phyloP scores from a whole-genome alignment of 2,329 filamentous ascomycete genomes.

The Diaporthe sp. region DNA sequence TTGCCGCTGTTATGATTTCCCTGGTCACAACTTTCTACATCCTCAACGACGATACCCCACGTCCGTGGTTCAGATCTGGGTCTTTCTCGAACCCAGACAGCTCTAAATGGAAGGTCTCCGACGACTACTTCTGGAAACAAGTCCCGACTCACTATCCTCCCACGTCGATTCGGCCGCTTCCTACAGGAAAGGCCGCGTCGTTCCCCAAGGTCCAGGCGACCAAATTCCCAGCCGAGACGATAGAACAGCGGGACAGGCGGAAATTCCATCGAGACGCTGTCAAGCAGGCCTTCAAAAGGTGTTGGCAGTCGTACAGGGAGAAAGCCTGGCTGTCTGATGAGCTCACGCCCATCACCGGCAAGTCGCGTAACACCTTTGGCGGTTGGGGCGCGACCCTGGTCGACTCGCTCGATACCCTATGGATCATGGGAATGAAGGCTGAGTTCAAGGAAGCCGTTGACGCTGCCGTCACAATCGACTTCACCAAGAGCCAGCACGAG shows the following conservation, averaged over 20 bases:
- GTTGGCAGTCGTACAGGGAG: slow-evolving; percentile 37
- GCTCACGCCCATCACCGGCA: slow-evolving; percentile 31
- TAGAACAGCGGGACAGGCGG: neutral
- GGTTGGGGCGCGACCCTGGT: slow-evolving; percentile 42
- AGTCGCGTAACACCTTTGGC: slow-evolving; percentile 36
- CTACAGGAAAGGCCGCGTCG: neutral
- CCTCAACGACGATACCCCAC: neutral
- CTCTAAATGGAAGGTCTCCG: slow-evolving; percentile 27
- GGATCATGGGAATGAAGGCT: slow-evolving; percentile 40
- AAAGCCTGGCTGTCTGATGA: slow-evolving; percentile 38
- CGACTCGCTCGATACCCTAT: slow-evolving; percentile 41
- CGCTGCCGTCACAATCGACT: slow-evolving; percentile 35
- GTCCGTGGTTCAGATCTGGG: neutral
- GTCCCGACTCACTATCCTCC: slow-evolving; percentile 34
- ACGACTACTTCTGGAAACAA: slow-evolving; percentile 40
- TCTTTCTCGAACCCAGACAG: slow-evolving; percentile 1
- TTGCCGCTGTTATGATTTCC: neutral
- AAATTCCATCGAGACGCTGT: slow-evolving; percentile 36
- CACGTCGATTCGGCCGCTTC: slow-evolving; percentile 26
- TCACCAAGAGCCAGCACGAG: slow-evolving; percentile 32
- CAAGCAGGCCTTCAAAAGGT: slow-evolving; percentile 34
- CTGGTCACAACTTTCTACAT: slow-evolving; percentile 15
- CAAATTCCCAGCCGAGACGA: slow-evolving; percentile 27
- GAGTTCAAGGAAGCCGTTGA: slow-evolving; percentile 38
- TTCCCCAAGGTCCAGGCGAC: slow-evolving; percentile 37